These are phyloP conservation scores for Panicum miliaceum DNA, from an alignment of 176 grass and related monocot species.

Conservation along the genomic window DNA sequence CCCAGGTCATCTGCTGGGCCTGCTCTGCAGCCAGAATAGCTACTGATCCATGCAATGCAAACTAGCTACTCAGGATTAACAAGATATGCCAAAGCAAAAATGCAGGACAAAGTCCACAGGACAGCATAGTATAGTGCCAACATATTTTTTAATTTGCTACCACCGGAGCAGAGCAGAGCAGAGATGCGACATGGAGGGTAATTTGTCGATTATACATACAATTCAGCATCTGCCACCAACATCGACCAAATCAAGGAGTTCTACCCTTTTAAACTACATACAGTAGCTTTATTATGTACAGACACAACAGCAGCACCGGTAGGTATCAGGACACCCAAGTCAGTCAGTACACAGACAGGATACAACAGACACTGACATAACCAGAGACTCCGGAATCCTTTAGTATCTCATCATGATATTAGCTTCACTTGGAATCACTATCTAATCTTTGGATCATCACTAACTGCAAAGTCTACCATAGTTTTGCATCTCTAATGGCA, in stretches of 20 bases:
- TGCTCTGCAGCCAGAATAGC: not conserved
- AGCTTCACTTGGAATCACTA: conserved; percentile 43
- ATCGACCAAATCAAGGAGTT: conserved; percentile 5
- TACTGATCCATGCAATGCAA: not conserved
- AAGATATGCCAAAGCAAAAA: not conserved
- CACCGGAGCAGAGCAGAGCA: not conserved
- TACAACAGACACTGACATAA: conserved; percentile 32
- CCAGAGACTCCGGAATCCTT: conserved; percentile 45
- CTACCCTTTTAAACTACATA: not conserved
- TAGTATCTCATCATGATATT: conserved; percentile 40
- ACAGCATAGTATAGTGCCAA: not conserved
- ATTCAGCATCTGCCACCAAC: not conserved
- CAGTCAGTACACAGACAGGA: conserved; percentile 42
- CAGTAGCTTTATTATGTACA: conserved; percentile 58
- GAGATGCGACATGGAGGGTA: not conserved
- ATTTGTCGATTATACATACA: not conserved
- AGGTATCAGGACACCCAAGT: conserved; percentile 31
- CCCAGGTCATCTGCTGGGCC: not conserved
- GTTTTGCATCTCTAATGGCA: conserved; percentile 21
- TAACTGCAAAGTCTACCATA: conserved; percentile 38
- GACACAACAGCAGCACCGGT: conserved; percentile 32
- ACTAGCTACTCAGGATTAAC: not conserved
- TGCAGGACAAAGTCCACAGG: not conserved
- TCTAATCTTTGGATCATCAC: conserved; percentile 44
- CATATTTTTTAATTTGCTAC: conserved; percentile 3